Evolutionary conservation across 768 basidiomycete genomes (phyloP), one percentile per base, ranked within the genome.

Genomic region (Kwoniella bestiolae): DNA sequence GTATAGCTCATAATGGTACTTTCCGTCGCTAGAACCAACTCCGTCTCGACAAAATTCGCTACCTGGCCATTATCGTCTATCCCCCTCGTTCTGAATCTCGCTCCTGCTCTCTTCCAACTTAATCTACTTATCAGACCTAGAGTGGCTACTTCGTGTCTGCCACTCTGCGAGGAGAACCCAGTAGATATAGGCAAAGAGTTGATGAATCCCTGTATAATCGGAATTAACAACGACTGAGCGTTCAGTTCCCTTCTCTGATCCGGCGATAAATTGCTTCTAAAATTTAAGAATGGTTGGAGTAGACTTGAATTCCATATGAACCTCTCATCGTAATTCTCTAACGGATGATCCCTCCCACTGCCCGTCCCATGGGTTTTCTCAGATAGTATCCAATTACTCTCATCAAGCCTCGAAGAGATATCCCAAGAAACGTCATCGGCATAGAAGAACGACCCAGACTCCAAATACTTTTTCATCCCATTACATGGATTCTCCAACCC

Each of bases 31-130:
- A 98, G 87, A 29, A 96, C 84, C 0, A 91, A 90, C 82, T 98
- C 95, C 5, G 94, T 95, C 91, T 99, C 96, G 6, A 97, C 93
- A 76, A 97, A 94, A 81, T 98, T 98, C 0, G 93, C 94, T 3
- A 94, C 94, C 76, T 91, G 86, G 5, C 93, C 92, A 64, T 91
- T 89, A 68, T 94, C 94, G 76, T 97, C 94, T 9, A 98, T 91
- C 1, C 95, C 95, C 63, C 95, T 86, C 12, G 94, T 94, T 79
- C 96, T 97, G 83, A 98, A 99, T 41, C 96, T 87, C 21, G 96
- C 97, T 3, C 96, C 96, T 26, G 96, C 94, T 69, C 95, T 86
- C 82, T 92, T 94, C 89, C 91, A 94, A 9, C 94, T 90, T 4
- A 98, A 85, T 44, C 96, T 85, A 12, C 91, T 92, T 55, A 97